phyloP scores from a whole-genome alignment of 805 yeast species.

The Pichia cabralensis region DNA sequence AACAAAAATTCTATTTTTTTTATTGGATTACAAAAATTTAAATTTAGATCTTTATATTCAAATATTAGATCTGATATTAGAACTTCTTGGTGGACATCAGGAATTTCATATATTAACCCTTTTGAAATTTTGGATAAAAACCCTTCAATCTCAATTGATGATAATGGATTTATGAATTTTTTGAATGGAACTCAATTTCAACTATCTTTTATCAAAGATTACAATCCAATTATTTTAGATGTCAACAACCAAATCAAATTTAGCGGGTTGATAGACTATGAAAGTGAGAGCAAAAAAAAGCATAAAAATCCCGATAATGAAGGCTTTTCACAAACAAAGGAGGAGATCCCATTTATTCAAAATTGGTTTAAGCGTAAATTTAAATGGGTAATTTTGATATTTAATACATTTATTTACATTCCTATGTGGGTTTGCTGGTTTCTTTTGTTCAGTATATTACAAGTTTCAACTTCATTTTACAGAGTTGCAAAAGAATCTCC shows the following conservation, averaged over 20 bases:
- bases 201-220: conserved; percentile 38
- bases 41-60: conserved; percentile 51
- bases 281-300: conserved; percentile 2
- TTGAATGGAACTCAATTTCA: conserved; percentile 28
- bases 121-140: conserved; percentile 31
- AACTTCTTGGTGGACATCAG: conserved; percentile 77
- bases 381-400: conserved; percentile 39
- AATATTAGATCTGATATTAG: conserved; percentile 74
- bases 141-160: conserved; percentile 27
- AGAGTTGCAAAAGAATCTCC: conserved; percentile 24
- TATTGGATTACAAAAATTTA: conserved; percentile 44
- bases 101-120: conserved; percentile 55
- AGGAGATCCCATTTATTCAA: background rate
- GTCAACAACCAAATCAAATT: conserved; percentile 32
- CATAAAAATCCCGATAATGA: conserved; percentile 4
- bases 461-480: conserved; percentile 25
- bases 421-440: conserved; percentile 61
- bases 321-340: conserved; percentile 13
- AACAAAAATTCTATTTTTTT: conserved; percentile 49
- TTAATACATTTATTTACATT: conserved; percentile 38
- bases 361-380: conserved; percentile 24
- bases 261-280: conserved; percentile 16
- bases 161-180: conserved; percentile 34
- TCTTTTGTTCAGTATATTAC: conserved; percentile 31
- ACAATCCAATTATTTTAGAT: conserved; percentile 50